Base-by-base conservation (phyloP, 805 yeast species). In the Yamadazyma sp. region DNA sequence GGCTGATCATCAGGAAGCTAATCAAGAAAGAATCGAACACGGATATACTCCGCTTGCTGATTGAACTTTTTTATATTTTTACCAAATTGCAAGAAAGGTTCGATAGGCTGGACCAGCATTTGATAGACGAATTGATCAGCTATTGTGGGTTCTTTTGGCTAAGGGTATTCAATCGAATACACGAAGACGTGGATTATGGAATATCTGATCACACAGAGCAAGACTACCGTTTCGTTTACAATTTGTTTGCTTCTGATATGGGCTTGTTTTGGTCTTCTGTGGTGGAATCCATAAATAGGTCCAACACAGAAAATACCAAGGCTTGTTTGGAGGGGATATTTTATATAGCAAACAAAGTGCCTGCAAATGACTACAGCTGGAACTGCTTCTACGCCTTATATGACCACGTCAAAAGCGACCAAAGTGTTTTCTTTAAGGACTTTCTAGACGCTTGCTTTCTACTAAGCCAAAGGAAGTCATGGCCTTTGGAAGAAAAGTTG, bases 391-490 rank as follows among this genome's bases (percentile, higher is more conserved):
- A 56, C 31, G 40, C 44, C 0, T 35, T 60, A 2, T 56, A 59
- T 32, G 45, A 40, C 14, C 13, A 50, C 16, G 43, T 43, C 12
- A 34, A 31, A 2, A 41, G 46, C 2, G 45, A 28, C 1, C 45
- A 39, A 5, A 53, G 64, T 6, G 26, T 37, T 5, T 41, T 52
- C 12, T 56, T 54, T 38, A 52, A 52, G 27, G 43, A 49, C 12
- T 62, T 59, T 40, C 35, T 64, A 3, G 65, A 66, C 25, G 48
- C 54, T 3, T 52, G 63, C 15, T 54, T 52, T 5, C 37, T 50
- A 2, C 40, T 62, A 12, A 52, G 51, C 32, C 54, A 57, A 28
- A 45, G 53, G 13, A 32, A 35, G n/a, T 34, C 43, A 5, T 42
- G 49, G 49, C 45, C 43, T 15, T 14, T 46, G 2, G 32, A 35